Conservation (phyloP, 2,329 filamentous ascomycete genomes). For the Coniella vitis region DNA sequence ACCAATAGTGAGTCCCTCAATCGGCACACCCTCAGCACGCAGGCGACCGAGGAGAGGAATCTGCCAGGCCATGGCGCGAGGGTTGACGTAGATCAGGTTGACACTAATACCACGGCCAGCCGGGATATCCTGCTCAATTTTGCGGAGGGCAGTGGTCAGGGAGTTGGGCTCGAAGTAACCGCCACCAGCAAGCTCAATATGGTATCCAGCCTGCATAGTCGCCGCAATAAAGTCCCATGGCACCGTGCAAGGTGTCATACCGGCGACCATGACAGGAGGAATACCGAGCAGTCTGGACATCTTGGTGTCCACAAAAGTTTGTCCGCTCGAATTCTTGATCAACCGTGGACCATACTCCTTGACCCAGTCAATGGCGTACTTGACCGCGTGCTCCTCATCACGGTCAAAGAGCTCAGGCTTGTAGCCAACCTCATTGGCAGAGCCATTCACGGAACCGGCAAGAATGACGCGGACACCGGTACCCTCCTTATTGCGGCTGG, state of each 20-base stretch:
- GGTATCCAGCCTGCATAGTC: conserved; percentile 92
- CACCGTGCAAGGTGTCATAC: conserved; percentile 88
- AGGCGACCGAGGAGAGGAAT: conserved; percentile 77
- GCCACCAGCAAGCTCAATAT: conserved; percentile 83
- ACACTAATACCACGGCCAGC: conserved; percentile 81
- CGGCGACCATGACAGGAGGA: conserved; percentile 82
- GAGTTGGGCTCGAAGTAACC: conserved; percentile 79
- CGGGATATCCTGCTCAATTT: conserved; percentile 79
- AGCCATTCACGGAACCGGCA: conserved; percentile 86
- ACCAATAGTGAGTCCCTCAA: conserved; percentile 87
- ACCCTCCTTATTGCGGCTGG: conserved; percentile 98
- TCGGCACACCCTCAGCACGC: conserved; percentile 77
- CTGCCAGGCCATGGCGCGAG: conserved; percentile 85
- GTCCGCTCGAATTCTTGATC: conserved; percentile 79
- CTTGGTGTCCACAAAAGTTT: conserved; percentile 93
- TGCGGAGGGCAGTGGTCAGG: conserved; percentile 75
- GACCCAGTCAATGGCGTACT: conserved; percentile 95
- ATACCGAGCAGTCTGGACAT: conserved; percentile 83
- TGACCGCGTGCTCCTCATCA: conserved; percentile 89
- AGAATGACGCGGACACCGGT: conserved; percentile 95
- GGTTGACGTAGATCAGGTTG: conserved; percentile 88
- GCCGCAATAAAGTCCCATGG: conserved; percentile 88
- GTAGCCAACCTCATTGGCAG: conserved; percentile 86
- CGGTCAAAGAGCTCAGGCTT: conserved; percentile 97
- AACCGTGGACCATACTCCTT: conserved; percentile 93